Percentiles rank a stretch among this genome's conserved stretches.
Evolutionary conservation across 2,329 filamentous ascomycete genomes (phyloP).

Genomic region (Trichoderma koningiopsis): DNA sequence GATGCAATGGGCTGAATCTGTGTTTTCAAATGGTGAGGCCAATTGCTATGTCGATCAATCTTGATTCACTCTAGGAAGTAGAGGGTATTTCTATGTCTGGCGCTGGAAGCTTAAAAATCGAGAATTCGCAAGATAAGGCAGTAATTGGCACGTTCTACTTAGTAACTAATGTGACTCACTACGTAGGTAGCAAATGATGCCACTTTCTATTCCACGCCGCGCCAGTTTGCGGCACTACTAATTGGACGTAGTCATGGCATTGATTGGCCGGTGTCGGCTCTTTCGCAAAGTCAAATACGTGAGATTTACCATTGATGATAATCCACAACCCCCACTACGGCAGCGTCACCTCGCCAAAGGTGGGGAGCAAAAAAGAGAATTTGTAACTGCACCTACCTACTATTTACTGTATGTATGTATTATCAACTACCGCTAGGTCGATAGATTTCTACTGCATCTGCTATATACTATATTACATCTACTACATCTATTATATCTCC

Average conservation of each 20-base stretch:
- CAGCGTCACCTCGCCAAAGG: neutral
- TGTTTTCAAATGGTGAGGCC: neutral
- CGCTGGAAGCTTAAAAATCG: neutral
- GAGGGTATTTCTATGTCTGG: neutral
- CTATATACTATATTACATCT: neutral
- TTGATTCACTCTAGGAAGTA: neutral
- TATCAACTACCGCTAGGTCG: too few relatives aligned
- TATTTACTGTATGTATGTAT: too few relatives aligned
- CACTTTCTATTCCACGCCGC: neutral
- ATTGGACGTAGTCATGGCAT: neutral
- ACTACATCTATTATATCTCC: neutral
- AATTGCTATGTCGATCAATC: neutral
- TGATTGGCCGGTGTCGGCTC: slow-evolving; percentile 21
- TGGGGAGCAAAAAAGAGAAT: neutral
- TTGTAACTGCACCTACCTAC: neutral
- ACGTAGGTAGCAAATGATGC: neutral
- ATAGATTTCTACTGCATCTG: neutral
- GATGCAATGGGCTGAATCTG: neutral
- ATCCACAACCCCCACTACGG: neutral
- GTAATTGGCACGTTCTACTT: neutral
- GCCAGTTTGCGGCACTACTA: neutral
- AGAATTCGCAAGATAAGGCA: neutral
- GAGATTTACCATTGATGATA: neutral
- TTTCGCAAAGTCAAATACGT: neutral
- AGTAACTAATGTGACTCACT: slow-evolving; percentile 3